These are phyloP conservation scores for Pseudonitzschia delicatissima DNA, from an alignment of 108 stramenopile genomes.

Conservation along the genomic window DNA sequence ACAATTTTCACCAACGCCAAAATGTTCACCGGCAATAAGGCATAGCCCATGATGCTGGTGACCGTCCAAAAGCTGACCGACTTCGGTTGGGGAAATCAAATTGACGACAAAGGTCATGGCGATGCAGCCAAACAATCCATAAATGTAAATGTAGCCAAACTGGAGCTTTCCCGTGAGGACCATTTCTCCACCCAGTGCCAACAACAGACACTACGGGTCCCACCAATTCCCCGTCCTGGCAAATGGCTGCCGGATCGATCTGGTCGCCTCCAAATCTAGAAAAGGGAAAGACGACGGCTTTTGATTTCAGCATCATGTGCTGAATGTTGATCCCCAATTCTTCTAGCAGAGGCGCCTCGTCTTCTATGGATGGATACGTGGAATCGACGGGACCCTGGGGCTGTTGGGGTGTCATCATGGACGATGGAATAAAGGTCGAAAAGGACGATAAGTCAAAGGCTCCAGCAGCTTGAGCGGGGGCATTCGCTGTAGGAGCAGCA, in stretches of 20 bases:
- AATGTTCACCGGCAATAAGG: slow-evolving; percentile 93
- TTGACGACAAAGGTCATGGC: slow-evolving; percentile 94
- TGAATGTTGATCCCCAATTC: slow-evolving; percentile 96
- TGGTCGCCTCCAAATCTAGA: slow-evolving; percentile 32
- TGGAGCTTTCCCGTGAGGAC: slow-evolving; percentile 91
- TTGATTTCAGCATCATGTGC: slow-evolving; percentile 93
- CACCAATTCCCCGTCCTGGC: slow-evolving; percentile 91
- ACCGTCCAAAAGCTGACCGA: slow-evolving; percentile 80
- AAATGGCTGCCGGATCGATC: slow-evolving; percentile 41
- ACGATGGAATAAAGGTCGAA: slow-evolving; percentile 12
- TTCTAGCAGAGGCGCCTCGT: slow-evolving; percentile 97
- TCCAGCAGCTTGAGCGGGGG: not conserved
- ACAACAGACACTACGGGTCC: slow-evolving; percentile 93
- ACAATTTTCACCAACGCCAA: slow-evolving; percentile 88
- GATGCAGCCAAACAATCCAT: slow-evolving; percentile 92
- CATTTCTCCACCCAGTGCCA: slow-evolving; percentile 89
- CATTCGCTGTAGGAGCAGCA: not conserved
- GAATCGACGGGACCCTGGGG: not conserved
- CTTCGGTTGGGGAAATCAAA: slow-evolving; percentile 80
- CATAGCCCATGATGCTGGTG: slow-evolving; percentile 93
- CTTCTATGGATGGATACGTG: slow-evolving; percentile 65
- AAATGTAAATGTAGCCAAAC: slow-evolving; percentile 98
- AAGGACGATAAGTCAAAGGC: not conserved
- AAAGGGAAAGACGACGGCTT: slow-evolving; percentile 80
- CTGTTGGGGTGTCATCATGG: not conserved